Conservation (phyloP, 208 protist genomes). For the Trypanosoma boissoni region DNA sequence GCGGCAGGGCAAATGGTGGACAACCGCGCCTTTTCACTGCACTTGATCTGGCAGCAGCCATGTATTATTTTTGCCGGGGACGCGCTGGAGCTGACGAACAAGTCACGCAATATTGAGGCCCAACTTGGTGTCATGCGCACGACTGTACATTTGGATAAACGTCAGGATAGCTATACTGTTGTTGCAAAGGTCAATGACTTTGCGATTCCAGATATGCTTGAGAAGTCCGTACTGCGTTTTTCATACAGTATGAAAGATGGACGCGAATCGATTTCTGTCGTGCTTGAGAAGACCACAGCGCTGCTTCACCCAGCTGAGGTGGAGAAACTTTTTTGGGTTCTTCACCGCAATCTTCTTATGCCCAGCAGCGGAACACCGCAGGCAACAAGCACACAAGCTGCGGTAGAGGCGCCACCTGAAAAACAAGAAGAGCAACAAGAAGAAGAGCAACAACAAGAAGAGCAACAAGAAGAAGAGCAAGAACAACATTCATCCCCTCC, state of each 20-base stretch:
- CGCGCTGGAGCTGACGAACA: slow-evolving; percentile 45
- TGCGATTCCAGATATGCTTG: slow-evolving; percentile 61
- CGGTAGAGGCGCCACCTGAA: slow-evolving; percentile 1
- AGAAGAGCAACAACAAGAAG: background rate
- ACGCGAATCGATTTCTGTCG: slow-evolving; percentile 29
- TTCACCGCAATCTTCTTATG: slow-evolving; percentile 63
- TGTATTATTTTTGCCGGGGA: slow-evolving; percentile 65
- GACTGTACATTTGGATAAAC: slow-evolving; percentile 44
- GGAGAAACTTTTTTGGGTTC: slow-evolving; percentile 53
- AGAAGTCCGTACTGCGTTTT: slow-evolving; percentile 50
- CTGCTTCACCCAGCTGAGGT: slow-evolving; percentile 60
- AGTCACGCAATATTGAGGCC: slow-evolving; percentile 50
- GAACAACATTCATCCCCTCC: background rate
- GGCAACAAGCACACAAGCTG: background rate
- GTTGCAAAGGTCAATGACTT: slow-evolving; percentile 59
- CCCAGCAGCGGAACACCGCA: slow-evolving; percentile 21
- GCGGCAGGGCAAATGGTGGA: slow-evolving; percentile 57
- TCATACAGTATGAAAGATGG: slow-evolving; percentile 27
- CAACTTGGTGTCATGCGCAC: slow-evolving; percentile 70
- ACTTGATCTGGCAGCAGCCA: slow-evolving; percentile 73
- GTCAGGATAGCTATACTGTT: slow-evolving; percentile 25
- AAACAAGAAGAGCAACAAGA: background rate
- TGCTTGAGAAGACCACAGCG: slow-evolving; percentile 49
- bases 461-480: background rate
- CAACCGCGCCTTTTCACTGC: slow-evolving; percentile 36